Base-by-base conservation (phyloP, 2,329 filamentous ascomycete genomes). In the Verticillium isaacii region DNA sequence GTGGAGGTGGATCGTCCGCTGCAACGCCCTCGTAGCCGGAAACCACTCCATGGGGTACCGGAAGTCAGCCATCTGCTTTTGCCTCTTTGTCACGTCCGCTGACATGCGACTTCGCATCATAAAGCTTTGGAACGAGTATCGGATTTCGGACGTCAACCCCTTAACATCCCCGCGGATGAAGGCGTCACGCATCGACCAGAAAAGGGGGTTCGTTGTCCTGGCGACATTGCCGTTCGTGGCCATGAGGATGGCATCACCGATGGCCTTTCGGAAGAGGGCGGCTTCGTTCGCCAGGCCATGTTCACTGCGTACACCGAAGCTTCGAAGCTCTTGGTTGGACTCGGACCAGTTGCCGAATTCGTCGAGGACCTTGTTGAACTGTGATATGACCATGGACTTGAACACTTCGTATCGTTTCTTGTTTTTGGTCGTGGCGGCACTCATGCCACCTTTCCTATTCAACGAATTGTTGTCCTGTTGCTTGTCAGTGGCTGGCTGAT, bases 31-130 rank as follows among this genome's bases (percentile, higher is more conserved):
- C 1, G 95, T 95, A 4, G 85, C 87, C 0, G 94, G 92, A 71
- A 89, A 98, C 94, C 94, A 98, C 73, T 99, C 95, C 60, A 89
- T 84, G 0, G 95, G 95, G 73, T 88, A 93, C n/a, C 93, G 86
- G 66, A 97, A 78, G 75, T 97, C 92, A n/a, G 92, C 85, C 15
- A 96, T 76, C 23, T 82, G 81, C 67, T 80, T 78, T 68, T 93
- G 90, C 34, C 83, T 83, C 55, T 81, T 76, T 34, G 85, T 76
- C 58, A 89, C 77, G 3, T 78, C 80, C 23, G 78, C 75, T 1
- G 87, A 84, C 70, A 89, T 86, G 32, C 78, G 79, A 2, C 79
- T 72, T 14, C 84, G 82, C 62, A 87, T 78, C 23, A 90, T 76
- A 65, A 88, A 87, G 41, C 83, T 86, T 68, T 89, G 87, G 71